Conservation (phyloP, 306 rosid species). For the Cucumis melo region DNA sequence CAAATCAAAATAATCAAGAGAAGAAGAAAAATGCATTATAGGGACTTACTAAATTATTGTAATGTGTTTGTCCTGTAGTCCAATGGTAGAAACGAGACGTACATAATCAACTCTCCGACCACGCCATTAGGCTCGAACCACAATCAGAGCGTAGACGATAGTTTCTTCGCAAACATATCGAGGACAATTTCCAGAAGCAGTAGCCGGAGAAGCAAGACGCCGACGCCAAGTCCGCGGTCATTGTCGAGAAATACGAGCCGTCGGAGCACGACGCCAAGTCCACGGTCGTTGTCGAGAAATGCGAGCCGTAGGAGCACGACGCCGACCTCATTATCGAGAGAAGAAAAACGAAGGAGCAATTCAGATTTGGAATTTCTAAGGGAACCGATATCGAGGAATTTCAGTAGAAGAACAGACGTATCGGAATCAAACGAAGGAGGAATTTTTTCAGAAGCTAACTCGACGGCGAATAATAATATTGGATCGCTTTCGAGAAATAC, state of each 20-base stretch:
- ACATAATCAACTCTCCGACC: conserved; percentile 16
- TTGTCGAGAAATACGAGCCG: conserved; percentile 26
- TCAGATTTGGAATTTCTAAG: conserved; percentile 5
- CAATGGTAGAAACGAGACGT: neutral
- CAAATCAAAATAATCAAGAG: neutral
- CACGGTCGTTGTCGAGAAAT: conserved; percentile 22
- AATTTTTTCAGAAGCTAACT: conserved; percentile 9
- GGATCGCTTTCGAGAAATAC: conserved; percentile 26
- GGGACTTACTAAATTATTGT: neutral
- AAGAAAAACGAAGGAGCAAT: neutral
- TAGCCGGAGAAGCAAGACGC: conserved; percentile 54
- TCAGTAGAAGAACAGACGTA: neutral
- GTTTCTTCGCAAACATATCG: conserved; percentile 21
- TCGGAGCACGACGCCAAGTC: conserved; percentile 17
- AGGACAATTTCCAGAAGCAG: conserved; percentile 13
- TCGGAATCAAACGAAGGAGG: neutral
- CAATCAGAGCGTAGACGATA: conserved; percentile 35
- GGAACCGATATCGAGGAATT: neutral
- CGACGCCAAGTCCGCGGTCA: conserved; percentile 29
- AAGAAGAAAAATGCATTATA: neutral
- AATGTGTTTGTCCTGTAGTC: neutral
- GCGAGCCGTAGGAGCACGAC: conserved; percentile 20
- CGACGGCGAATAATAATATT: neutral
- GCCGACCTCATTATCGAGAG: conserved; percentile 11
- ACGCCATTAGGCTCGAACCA: conserved; percentile 9